Conservation (phyloP, 345 rosid genomes). For the Salix purpurea region DNA sequence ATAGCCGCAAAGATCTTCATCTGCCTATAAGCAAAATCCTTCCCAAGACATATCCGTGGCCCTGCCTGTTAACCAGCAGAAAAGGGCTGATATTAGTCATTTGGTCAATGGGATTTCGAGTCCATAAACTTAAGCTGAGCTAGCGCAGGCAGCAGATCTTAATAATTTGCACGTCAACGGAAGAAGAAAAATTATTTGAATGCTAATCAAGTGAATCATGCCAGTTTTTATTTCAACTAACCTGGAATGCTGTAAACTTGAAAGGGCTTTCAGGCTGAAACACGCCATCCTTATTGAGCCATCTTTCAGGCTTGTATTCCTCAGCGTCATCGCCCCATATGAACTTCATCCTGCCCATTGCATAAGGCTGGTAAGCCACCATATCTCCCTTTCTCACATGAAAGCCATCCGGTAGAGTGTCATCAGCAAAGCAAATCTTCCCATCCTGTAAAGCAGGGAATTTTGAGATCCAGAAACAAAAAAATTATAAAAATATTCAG, state of each 20-base stretch:
- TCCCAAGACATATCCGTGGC: conserved; percentile 40
- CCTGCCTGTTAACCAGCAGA: conserved; percentile 39
- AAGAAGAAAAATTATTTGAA: background rate
- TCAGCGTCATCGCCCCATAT: conserved; percentile 42
- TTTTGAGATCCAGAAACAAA: background rate
- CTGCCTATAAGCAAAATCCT: conserved; percentile 43
- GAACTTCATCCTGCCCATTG: conserved; percentile 40
- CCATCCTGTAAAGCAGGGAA: conserved; percentile 33
- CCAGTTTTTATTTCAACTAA: background rate
- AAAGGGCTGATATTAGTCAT: conserved; percentile 32
- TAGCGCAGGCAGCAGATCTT: background rate
- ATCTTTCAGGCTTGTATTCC: conserved; percentile 36
- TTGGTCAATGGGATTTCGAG: background rate
- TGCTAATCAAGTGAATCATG: background rate
- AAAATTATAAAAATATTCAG: background rate
- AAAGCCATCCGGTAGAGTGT: conserved; percentile 39
- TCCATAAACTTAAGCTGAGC: background rate
- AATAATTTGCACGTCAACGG: background rate
- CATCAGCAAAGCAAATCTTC: conserved; percentile 7
- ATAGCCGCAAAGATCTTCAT: conserved; percentile 37
- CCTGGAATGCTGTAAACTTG: conserved; percentile 42
- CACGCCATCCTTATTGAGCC: conserved; percentile 38
- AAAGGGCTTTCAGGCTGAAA: conserved; percentile 35
- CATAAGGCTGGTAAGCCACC: conserved; percentile 25
- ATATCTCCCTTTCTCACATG: conserved; percentile 34